Conservation (phyloP, 2,329 filamentous ascomycete genomes). For the Penicillium thymicola region DNA sequence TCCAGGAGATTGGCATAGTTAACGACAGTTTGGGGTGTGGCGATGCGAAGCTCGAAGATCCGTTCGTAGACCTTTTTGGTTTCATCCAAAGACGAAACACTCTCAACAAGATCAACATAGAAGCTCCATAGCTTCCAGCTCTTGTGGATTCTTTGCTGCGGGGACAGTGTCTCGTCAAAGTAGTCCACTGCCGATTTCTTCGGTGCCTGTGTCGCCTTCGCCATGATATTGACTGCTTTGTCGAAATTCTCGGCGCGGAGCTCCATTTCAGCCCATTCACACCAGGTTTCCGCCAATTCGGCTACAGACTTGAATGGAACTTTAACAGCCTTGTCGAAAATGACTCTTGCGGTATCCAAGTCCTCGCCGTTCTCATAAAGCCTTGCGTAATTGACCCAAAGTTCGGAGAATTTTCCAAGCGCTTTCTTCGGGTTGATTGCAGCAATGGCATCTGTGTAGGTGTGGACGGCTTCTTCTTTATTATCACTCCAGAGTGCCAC, state of each 20-base stretch:
- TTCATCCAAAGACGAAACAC: slow-evolving; percentile 84
- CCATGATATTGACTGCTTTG: slow-evolving; percentile 91
- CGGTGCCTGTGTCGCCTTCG: slow-evolving; percentile 93
- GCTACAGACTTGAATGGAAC: slow-evolving; percentile 97
- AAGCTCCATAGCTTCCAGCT: slow-evolving; percentile 99
- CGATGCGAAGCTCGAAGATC: slow-evolving; percentile 96
- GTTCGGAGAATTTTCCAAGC: slow-evolving; percentile 84
- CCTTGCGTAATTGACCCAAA: slow-evolving; percentile 96
- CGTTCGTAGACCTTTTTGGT: slow-evolving; percentile 93
- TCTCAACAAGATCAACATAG: slow-evolving; percentile 96
- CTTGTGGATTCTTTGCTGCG: slow-evolving; percentile 96
- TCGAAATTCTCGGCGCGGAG: slow-evolving; percentile 94
- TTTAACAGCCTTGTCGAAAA: slow-evolving; percentile 97
- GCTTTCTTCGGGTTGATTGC: slow-evolving; percentile 94
- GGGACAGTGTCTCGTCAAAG: slow-evolving; percentile 89
- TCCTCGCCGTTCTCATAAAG: slow-evolving; percentile 91
- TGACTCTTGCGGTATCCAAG: slow-evolving; percentile 77
- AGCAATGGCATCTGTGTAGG: slow-evolving; percentile 90
- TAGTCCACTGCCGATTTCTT: slow-evolving; percentile 99
- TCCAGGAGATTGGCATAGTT: slow-evolving; percentile 96
- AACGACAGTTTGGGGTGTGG: slow-evolving; percentile 95
- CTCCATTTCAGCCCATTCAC: slow-evolving; percentile 98
- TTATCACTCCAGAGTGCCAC: slow-evolving; percentile 96
- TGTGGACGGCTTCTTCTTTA: slow-evolving; percentile 83
- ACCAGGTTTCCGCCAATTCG: slow-evolving; percentile 97